Base-by-base conservation (phyloP, 495 filamentous ascomycete genomes). In the Aspergillus ellipticus region DNA sequence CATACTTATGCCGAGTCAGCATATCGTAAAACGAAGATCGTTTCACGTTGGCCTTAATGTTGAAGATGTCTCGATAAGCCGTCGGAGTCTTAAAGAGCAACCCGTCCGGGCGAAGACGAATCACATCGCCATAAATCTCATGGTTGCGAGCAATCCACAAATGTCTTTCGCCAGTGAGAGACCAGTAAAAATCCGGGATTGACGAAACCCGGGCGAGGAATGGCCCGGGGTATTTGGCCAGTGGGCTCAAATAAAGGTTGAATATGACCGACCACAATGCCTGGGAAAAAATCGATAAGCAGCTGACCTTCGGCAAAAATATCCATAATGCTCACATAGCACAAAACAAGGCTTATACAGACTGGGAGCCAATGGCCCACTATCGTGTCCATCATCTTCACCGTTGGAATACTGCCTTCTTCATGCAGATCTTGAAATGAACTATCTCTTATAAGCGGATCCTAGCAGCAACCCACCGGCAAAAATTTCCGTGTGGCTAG, bases 21-120 rank as follows among this genome's bases (percentile, higher is more conserved):
- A 53, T 58, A 42, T 58, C 50, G 33, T 53, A 58, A 8, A 53
- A 53, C 31, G 41, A 4, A 8, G 55, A 57, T 28, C 55, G 42
- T n/a, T 53, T 58, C 42, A 53, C 49, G 16, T 58, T 58, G 33
- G 42, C 55, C 31, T 53, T 58, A 29, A 11, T 39, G 21, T 48
- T 53, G 31, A 53, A 58, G 31, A 49, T 58, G 29, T 53, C 49
- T 2, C 48, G 35, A 31, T 58, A 53, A 6, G 49, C 49, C 42
- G 41, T 26, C 16, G 49, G 43, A 3, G 49, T 53, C 31, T 46
- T 46, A 31, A 58, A 58, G 4, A 53, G 29, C 5, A 58, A 42
- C 0, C 49, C 49, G 15, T 58, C 49, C 1, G 55, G 55, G n/a
- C 50, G 42, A 33, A 39, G 41, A 31, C 55, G 55, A 39, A 58